Evolutionary conservation across 23 red algal species (phyloP), one percentile per base, ranked within the genome.

Genomic region (Gracilaria domingensis): DNA sequence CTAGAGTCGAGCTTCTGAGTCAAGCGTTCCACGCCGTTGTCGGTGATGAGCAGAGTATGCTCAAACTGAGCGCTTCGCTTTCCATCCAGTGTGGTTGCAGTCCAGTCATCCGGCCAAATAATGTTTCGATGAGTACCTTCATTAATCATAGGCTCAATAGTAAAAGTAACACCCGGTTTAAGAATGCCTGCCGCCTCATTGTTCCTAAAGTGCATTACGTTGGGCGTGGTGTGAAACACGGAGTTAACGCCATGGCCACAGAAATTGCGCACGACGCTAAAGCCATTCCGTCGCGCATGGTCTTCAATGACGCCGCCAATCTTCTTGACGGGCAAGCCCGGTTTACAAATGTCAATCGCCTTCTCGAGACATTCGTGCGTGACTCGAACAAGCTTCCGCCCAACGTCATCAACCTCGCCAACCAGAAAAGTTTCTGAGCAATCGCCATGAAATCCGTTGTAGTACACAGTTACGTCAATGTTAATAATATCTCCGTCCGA

Each of bases 91-190:
- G 96, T 98, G 9, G 93, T 88, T 18, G 96, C 88, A 29, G 96
- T 98, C 96, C 96, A 98, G 20, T 93, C 79, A 84, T 98, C 96
- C 0, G 96, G 93, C 96, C 96, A 98, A 13, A 81, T 91, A 50
- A 95, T 64, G 56, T 84, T 93, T 44, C 87, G 45, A 29, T 64
- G 59, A 26, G 72, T 85, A 33, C 93, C 94, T 87, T 99, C 97
- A 58, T 96, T 94, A 62, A 99, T 92, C 97, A 99, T 99, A 26
- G 97, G 97, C 75, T 99, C 97, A 75, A 99, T 99, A 12, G 97
- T 99, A 82, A 99, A 99, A 12, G 92, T 96, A 78, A 93, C 75
- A 38, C 93, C 93, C 21, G 79, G 85, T 69, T 94, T 85, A 66
- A 99, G 90, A 40, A 89, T 61, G 18, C 97, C 97, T 32, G 89